phyloP scores from a whole-genome alignment of 73 alveolate species.

The Paramecium primaurelia region DNA sequence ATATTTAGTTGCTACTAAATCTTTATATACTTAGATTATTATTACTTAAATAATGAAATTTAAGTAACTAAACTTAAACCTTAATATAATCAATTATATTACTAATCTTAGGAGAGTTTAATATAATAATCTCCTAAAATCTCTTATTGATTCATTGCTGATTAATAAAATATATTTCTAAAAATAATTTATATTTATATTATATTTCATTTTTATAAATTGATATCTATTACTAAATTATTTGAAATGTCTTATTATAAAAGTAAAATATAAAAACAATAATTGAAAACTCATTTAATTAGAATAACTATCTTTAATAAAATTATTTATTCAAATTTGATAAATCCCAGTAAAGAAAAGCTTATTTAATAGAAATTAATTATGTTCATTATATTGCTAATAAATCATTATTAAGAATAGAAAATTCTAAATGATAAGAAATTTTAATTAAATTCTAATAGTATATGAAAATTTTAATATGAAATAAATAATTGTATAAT shows the following conservation, averaged over 20 bases:
- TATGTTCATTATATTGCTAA: neutral
- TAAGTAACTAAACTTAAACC: neutral
- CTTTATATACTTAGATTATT: neutral
- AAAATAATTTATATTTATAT: too few species aligned
- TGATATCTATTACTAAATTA: neutral
- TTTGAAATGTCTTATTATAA: neutral
- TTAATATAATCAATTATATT: neutral
- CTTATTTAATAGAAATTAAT: neutral
- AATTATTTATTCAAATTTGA: neutral
- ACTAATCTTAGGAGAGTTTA: neutral
- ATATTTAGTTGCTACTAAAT: constrained; percentile 6
- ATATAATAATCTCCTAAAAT: neutral
- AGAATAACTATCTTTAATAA: too few species aligned
- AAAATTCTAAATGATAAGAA: neutral
- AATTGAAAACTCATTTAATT: too few species aligned
- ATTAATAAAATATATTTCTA: too few species aligned
- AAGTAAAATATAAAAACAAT: too few species aligned
- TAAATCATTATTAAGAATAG: neutral
- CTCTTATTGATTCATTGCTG: too few species aligned
- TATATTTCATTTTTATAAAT: neutral
- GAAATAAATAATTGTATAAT: neutral
- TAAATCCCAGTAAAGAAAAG: neutral
- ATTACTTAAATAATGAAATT: neutral
- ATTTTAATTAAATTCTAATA: neutral
- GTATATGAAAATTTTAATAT: neutral